These are phyloP conservation scores for Leptographium radiaticola DNA, from an alignment of 2,329 filamentous ascomycete species.

Conservation along the genomic window DNA sequence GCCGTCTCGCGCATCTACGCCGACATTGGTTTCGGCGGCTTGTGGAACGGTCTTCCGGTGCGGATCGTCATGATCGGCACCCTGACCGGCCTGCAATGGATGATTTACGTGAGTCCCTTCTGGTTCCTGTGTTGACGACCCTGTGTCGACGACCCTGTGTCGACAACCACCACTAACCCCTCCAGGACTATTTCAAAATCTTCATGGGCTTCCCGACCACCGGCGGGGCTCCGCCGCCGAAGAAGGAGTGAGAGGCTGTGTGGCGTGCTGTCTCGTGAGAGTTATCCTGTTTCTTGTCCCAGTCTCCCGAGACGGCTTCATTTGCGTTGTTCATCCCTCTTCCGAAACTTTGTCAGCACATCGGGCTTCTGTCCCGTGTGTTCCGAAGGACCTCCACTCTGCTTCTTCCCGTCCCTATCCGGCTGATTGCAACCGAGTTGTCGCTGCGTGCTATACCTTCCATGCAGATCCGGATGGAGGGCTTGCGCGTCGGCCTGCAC, in stretches of 20 bases:
- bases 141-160: background rate
- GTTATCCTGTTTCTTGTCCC: background rate
- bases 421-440: no score
- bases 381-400: no score
- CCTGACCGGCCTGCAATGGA: constrained; percentile 78
- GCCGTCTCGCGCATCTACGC: constrained; percentile 72
- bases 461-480: no score
- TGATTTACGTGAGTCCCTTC: constrained; percentile 59
- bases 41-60: constrained; percentile 84
- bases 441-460: no score
- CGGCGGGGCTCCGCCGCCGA: constrained; percentile 46
- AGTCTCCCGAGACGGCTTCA: background rate
- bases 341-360: no score
- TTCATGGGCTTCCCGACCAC: constrained; percentile 80
- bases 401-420: no score
- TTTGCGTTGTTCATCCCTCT: background rate
- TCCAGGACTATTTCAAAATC: constrained; percentile 73
- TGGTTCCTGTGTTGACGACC: background rate
- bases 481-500: no score
- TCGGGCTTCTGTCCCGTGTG: no score
- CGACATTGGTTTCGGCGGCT: constrained; percentile 74
- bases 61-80: constrained; percentile 82
- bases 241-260: constrained; percentile 21
- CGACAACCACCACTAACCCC: background rate
- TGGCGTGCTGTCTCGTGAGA: background rate